Conservation (phyloP, 768 basidiomycete genomes). For the Dictyophora rubrovolvata region DNA sequence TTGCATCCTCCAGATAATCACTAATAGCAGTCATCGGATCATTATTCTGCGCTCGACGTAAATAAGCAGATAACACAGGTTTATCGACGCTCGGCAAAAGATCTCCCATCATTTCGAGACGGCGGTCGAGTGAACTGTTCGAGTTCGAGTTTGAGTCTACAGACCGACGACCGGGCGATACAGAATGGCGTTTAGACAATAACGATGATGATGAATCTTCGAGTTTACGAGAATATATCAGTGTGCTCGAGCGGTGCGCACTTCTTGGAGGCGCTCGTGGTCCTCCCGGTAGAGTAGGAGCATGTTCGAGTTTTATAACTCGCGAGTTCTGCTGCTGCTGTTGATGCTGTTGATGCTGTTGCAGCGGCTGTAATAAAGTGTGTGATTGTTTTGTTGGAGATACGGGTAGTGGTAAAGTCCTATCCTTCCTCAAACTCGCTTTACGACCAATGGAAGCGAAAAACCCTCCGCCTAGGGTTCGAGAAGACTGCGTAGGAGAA, state of each 20-base stretch:
- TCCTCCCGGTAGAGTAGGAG: slow-evolving; percentile 31
- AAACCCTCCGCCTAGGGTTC: slow-evolving; percentile 47
- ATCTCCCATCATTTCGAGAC: slow-evolving; percentile 62
- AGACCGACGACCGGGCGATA: background rate
- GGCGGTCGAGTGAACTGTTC: slow-evolving; percentile 47
- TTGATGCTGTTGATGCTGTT: slow-evolving; percentile 10
- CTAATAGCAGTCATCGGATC: slow-evolving; percentile 73
- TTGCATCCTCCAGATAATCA: slow-evolving; percentile 77
- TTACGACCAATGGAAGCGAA: slow-evolving; percentile 69
- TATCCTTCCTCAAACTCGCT: slow-evolving; percentile 39
- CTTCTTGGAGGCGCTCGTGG: slow-evolving; percentile 10
- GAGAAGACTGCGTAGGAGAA: slow-evolving; percentile 28
- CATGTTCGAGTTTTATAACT: slow-evolving; percentile 20
- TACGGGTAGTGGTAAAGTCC: slow-evolving; percentile 19
- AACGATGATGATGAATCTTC: background rate
- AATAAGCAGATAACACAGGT: slow-evolving; percentile 55
- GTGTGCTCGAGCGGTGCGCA: slow-evolving; percentile 4
- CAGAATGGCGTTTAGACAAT: background rate
- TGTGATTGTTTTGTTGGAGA: slow-evolving; percentile 23
- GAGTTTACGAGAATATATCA: background rate
- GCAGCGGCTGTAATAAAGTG: slow-evolving; percentile 15
- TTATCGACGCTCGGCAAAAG: slow-evolving; percentile 67
- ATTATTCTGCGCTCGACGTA: slow-evolving; percentile 56
- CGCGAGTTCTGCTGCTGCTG: slow-evolving; percentile 22
- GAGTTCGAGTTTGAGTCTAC: slow-evolving; percentile 1